Percentiles rank a stretch among this genome's conserved stretches.
These are phyloP conservation scores for Zalaria obscura DNA, from an alignment of 2,329 filamentous ascomycete species.

Conservation along the genomic window DNA sequence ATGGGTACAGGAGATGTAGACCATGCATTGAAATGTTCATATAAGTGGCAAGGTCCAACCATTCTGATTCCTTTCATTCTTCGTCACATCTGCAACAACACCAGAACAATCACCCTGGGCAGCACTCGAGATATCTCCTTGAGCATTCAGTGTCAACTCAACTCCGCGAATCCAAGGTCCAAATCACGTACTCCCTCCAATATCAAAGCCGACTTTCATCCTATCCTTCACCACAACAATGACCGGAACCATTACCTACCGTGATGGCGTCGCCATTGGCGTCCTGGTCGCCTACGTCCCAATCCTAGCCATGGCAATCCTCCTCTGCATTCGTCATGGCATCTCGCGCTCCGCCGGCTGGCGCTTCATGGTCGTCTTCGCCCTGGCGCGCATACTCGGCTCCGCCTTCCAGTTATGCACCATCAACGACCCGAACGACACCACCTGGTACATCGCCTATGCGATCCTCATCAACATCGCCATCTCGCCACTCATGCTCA, in stretches of 20 bases:
- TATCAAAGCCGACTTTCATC: not conserved
- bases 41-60: no score
- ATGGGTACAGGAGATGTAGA: no score
- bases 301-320: not conserved
- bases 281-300: constrained; percentile 12
- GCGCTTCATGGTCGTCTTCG: constrained; percentile 12
- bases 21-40: no score
- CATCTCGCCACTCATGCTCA: constrained; percentile 13
- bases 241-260: not conserved
- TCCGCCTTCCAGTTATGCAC: constrained; percentile 12
- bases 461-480: constrained; percentile 13
- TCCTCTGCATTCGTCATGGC: constrained; percentile 11
- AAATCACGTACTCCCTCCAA: no score
- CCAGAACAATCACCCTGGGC: no score
- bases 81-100: no score
- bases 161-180: no score
- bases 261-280: constrained; percentile 11
- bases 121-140: no score
- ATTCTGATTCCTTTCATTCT: no score
- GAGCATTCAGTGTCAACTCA: no score
- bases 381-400: constrained; percentile 14
- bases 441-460: constrained; percentile 9
- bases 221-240: not conserved
- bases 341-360: constrained; percentile 10
- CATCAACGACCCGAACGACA: constrained; percentile 8